phyloP scores from a whole-genome alignment of 257 asterid species.

The Salvia miltiorrhiza region DNA sequence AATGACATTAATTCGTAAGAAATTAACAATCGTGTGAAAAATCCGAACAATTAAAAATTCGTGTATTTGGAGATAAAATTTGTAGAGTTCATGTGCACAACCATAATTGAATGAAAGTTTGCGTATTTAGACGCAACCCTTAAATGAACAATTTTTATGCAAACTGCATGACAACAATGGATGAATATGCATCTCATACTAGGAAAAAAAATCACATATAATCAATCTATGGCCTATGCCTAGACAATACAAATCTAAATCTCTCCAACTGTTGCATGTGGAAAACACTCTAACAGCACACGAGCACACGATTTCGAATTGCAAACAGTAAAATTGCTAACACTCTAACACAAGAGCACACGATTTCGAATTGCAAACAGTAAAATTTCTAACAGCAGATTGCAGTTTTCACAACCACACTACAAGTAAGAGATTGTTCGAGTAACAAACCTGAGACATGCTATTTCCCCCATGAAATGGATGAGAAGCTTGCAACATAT shows the following conservation, averaged over 20 bases:
- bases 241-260: neutral
- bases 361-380: neutral
- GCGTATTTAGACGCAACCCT: neutral
- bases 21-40: too few species aligned
- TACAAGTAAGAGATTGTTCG: neutral
- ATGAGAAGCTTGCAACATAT: neutral
- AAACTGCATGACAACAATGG: neutral
- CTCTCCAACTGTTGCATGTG: neutral
- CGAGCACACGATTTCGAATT: neutral
- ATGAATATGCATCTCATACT: neutral
- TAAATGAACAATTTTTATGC: neutral
- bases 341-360: too few species aligned
- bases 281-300: neutral
- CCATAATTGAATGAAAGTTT: neutral
- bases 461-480: neutral
- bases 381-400: neutral
- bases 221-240: neutral
- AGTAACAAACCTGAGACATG: constrained; percentile 3
- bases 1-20: too few species aligned
- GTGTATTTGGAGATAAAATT: too few species aligned
- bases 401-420: neutral
- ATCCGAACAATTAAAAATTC: too few species aligned
- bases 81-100: too few species aligned
- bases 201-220: neutral
- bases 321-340: too few species aligned